Conservation (phyloP, 805 yeast species). For the Henningerozyma blattae region DNA sequence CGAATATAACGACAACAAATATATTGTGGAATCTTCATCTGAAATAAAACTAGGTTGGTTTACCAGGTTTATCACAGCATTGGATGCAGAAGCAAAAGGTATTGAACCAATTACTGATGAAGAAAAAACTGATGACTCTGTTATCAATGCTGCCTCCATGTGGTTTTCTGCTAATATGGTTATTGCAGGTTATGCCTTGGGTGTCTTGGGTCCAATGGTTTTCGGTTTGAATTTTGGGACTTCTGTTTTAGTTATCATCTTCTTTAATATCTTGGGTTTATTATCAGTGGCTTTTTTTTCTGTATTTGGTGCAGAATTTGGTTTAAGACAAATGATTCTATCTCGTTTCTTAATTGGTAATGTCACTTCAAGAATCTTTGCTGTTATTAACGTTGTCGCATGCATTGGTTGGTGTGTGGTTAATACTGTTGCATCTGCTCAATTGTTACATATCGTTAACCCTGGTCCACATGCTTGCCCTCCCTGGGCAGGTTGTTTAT, state of each 20-base stretch:
- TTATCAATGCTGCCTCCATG: slow-evolving; percentile 68
- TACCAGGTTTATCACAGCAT: too few relatives aligned
- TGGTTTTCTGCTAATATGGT: slow-evolving; percentile 88
- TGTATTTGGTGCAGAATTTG: slow-evolving; percentile 71
- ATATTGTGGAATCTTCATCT: too few relatives aligned
- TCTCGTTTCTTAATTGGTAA: slow-evolving; percentile 72
- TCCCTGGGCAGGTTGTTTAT: slow-evolving; percentile 81
- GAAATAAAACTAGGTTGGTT: too few relatives aligned
- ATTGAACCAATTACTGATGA: slow-evolving; percentile 70
- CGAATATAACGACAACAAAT: too few relatives aligned
- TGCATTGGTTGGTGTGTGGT: slow-evolving; percentile 95
- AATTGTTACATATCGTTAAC: slow-evolving; percentile 66
- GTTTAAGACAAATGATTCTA: slow-evolving; percentile 77
- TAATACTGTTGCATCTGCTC: slow-evolving; percentile 82
- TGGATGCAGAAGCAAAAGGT: slow-evolving; percentile 64
- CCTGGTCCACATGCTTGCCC: slow-evolving; percentile 43
- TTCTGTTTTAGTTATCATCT: slow-evolving; percentile 50
- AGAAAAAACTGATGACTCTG: slow-evolving; percentile 56
- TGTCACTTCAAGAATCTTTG: slow-evolving; percentile 60
- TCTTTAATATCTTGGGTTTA: slow-evolving; percentile 64
- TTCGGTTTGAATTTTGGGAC: slow-evolving; percentile 68
- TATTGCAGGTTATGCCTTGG: slow-evolving; percentile 70
- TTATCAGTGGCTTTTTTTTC: slow-evolving; percentile 74
- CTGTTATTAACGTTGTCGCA: slow-evolving; percentile 65
- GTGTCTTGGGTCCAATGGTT: slow-evolving; percentile 53